phyloP scores from a whole-genome alignment of 306 rosid species.

The Pterocarpus santalinus region DNA sequence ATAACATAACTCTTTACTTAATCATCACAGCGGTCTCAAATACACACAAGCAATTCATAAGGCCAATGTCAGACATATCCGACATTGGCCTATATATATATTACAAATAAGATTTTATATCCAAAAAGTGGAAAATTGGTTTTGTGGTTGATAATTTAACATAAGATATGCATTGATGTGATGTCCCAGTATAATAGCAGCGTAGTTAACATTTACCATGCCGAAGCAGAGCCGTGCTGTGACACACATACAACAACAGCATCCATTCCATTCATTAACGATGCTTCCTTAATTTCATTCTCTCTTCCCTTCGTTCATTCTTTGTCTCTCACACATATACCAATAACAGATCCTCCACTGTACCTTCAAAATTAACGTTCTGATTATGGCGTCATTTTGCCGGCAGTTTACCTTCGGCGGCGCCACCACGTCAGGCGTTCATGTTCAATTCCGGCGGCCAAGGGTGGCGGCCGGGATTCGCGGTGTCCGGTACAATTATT shows the following conservation, averaged over 20 bases:
- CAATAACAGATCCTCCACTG: neutral
- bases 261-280: neutral
- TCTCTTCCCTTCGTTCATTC: neutral
- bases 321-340: neutral
- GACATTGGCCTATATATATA: no score
- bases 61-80: no score
- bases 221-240: neutral
- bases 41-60: no score
- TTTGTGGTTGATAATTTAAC: slow-evolving; percentile 34
- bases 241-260: no score
- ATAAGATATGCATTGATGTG: neutral
- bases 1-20: no score
- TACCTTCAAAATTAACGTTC: neutral
- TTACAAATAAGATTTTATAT: neutral
- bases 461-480: slow-evolving; percentile 5
- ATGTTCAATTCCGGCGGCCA: slow-evolving; percentile 34
- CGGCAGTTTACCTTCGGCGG: slow-evolving; percentile 52
- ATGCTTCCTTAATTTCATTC: neutral
- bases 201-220: no score
- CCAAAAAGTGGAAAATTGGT: neutral
- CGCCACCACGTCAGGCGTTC: slow-evolving; percentile 27
- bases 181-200: neutral
- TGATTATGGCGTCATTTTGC: slow-evolving; percentile 52
- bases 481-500: slow-evolving; percentile 16
- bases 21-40: no score